Base-by-base conservation (phyloP, 2,329 filamentous ascomycete genomes). In the Microcyclospora tardicrescens region DNA sequence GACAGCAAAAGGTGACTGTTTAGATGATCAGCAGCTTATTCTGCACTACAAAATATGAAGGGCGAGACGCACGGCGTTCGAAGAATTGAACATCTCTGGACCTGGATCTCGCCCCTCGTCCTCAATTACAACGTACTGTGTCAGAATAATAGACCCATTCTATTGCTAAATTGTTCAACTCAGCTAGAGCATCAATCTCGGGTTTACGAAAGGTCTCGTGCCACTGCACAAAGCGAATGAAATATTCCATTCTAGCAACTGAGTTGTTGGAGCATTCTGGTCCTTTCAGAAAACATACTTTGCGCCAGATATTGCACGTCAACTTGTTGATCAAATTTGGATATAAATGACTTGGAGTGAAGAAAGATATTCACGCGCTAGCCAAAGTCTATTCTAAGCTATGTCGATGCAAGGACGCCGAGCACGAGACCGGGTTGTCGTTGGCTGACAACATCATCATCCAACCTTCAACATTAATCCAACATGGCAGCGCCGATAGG, bases 201-300 rank as follows among this genome's bases (percentile, higher is more conserved):
- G 87, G 76, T 40, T 77, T 69, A 30, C 89, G 81, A 58, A 98
- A 98, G n/a, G 76, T 81, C 65, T 95, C 85, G 60, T 96, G 87
- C 42, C 74, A 70, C 61, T 96, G 91, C 33, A 80, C 81, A 58
- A 96, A 86, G 52, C 89, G 83, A 47, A 98, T 78, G 43, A 98
- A 72, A 56, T 84, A 96, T 45, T 93, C 76, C 76, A 73, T 73
- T 3, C 15, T 37, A 9, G 9, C 13, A 5, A 32, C 10, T n/a
- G 4, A 15, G 14, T 15, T 6, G 14, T 5, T n/a, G 12, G 10
- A n/a, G 30, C 30, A 32, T 32, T 32, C 30, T 32, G 12, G 10
- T n/a, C 14, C 30, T 10, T 10, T 32, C 19, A 24, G 8, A 24
- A 24, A n/a, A n/a, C n/a, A n/a, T 24, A 24, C 19, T 24, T 24